Evolutionary conservation across 108 stramenopile species (phyloP).

Genomic region (Cylindrotheca closterium): DNA sequence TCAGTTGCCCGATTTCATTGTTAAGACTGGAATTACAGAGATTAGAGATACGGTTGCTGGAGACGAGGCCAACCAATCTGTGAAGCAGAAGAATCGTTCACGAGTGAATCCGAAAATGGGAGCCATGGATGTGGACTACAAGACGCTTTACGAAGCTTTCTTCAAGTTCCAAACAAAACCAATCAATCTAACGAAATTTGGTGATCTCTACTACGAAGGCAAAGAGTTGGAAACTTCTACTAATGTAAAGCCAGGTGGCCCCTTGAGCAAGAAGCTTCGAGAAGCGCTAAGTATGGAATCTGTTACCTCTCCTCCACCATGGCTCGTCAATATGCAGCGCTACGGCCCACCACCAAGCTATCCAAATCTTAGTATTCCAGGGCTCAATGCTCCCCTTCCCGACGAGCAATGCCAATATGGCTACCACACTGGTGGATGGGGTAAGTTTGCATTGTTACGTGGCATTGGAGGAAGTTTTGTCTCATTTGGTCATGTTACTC

Average conservation of each 20-base stretch:
- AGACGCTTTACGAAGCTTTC: constrained; percentile 96
- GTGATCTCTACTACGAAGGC: constrained; percentile 98
- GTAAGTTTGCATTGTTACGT: constrained; percentile 16
- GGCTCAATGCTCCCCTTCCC: constrained; percentile 96
- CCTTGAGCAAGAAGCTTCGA: constrained; percentile 61
- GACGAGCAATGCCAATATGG: constrained; percentile 88
- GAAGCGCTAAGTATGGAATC: constrained; percentile 86
- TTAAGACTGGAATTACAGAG: constrained; percentile 95
- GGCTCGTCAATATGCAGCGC: constrained; percentile 99
- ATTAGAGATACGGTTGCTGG: constrained; percentile 87
- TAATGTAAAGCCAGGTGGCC: constrained; percentile 64
- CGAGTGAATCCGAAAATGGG: constrained; percentile 91
- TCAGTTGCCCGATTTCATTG: constrained; percentile 95
- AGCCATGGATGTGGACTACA: constrained; percentile 96
- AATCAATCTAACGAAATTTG: constrained; percentile 65
- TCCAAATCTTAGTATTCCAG: constrained; percentile 91
- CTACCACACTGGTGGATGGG: constrained; percentile 96
- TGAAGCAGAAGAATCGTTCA: constrained; percentile 89
- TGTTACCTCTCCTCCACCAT: constrained; percentile 87
- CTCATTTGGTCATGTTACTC: too few relatives aligned
- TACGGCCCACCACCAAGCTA: constrained; percentile 97
- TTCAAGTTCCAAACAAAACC: constrained; percentile 98
- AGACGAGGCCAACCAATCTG: constrained; percentile 72
- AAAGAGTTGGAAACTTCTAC: constrained; percentile 91
- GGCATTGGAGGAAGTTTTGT: background rate